Evolutionary conservation across 345 rosid species (phyloP).

Genomic region (Syzygium oleosum): DNA sequence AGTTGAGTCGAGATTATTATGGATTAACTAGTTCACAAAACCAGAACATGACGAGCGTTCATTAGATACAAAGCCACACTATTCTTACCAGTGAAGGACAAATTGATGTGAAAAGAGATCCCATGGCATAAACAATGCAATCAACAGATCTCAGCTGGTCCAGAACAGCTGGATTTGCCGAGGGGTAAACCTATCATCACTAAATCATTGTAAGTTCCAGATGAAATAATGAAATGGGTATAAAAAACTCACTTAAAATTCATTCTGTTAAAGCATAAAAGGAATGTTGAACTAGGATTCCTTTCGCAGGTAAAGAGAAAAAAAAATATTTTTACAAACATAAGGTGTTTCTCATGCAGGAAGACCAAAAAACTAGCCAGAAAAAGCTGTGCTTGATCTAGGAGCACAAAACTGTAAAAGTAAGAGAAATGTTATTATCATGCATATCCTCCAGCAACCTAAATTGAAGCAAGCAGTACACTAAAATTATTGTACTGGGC

Average conservation of each 20-base stretch:
- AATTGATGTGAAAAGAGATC: constrained; percentile 89
- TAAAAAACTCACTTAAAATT: not conserved
- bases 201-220: not conserved
- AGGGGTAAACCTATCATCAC: constrained; percentile 64
- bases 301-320: not conserved
- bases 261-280: not conserved
- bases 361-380: not conserved
- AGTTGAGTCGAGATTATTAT: not conserved
- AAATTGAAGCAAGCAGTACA: not conserved
- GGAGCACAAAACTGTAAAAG: not conserved
- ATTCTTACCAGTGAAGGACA: constrained; percentile 82
- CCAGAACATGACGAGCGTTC: not conserved
- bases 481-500: not conserved
- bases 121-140: constrained; percentile 94
- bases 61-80: not conserved
- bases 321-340: not conserved
- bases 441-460: not conserved
- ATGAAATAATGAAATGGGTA: not conserved
- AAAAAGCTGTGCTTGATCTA: not conserved
- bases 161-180: constrained; percentile 61
- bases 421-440: not conserved
- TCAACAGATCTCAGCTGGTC: constrained; percentile 75
- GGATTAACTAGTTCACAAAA: not conserved
- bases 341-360: not conserved
- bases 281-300: not conserved